Base-by-base conservation (phyloP, 116 monocot genomes). In the Cymodocea nodosa region DNA sequence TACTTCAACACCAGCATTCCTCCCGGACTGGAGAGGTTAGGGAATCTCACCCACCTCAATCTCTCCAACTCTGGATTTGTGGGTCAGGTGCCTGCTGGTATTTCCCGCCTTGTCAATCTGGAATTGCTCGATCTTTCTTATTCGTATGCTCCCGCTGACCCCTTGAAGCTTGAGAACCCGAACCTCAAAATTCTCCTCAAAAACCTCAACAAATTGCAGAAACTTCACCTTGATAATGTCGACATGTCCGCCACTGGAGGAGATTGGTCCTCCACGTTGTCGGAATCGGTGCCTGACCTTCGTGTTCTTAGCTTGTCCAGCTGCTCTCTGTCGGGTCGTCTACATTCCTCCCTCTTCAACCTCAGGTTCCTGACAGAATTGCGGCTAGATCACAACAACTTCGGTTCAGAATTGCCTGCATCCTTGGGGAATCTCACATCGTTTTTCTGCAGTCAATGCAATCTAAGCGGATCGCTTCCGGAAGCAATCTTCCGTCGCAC, bases 191-290 rank as follows among this genome's bases (percentile, higher is more conserved):
- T 52, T 0, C 44, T 88, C 5, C 44, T 93, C 10, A 1, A 64
- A 30, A 75, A 77, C 49, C 73, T 88, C 19, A 69, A 50, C 30
- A 72, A 70, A 13, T 68, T 93, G 8, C 62, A 44, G 23, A 61
- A 53, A 3, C 73, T 93, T 16, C 68, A 73, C 51, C 85, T 92
- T 10, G 85, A 92, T 65, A 62, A 73, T 0, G 80, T 92, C 20
- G 65, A 87, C 35, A 74, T 92, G 40, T 83, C 87, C 16, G 60
- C 62, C 0, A 50, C 24, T 40, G 81, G 78, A 9, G 34, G 16
- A 2, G 75, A 66, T 8, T 88, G 88, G 92, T 73, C 75, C 10
- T 15, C 17, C 13, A 78, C 73, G 8, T 5, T 87, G 25, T 66
- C 83, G 22, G 57, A 63, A 19, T 74, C 69, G 2, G 52, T 67